Evolutionary conservation across 192 early-diverging fungal species (phyloP).

Genomic region (Gryganskiella cystojenkinii): DNA sequence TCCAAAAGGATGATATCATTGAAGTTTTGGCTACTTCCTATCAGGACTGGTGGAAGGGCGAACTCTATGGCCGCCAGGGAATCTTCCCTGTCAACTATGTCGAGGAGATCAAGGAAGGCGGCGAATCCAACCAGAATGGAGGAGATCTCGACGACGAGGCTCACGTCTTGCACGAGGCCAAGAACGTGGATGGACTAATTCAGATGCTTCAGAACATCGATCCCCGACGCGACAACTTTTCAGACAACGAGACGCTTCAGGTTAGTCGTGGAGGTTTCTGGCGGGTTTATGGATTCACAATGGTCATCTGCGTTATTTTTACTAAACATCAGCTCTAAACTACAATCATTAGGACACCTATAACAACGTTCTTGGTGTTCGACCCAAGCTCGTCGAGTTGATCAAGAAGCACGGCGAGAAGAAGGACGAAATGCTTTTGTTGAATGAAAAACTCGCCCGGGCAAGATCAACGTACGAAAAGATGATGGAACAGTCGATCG

Average conservation of each 20-base stretch:
- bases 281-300: background rate
- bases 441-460: conserved; percentile 79
- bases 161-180: conserved; percentile 73
- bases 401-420: conserved; percentile 86
- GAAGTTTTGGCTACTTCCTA: conserved; percentile 93
- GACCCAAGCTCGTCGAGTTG: conserved; percentile 88
- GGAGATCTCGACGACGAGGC: conserved; percentile 72
- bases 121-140: conserved; percentile 59
- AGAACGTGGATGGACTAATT: conserved; percentile 83
- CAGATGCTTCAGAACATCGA: conserved; percentile 80
- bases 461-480: conserved; percentile 80
- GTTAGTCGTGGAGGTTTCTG: conserved; percentile 18
- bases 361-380: conserved; percentile 78
- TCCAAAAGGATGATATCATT: conserved; percentile 89
- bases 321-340: background rate
- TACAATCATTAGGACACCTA: conserved; percentile 67
- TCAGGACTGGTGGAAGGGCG: conserved; percentile 99
- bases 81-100: conserved; percentile 99
- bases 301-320: background rate
- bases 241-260: conserved; percentile 91
- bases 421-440: conserved; percentile 80
- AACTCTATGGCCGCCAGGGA: conserved; percentile 85
- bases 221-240: conserved; percentile 83
- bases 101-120: conserved; percentile 74
- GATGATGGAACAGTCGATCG: conserved; percentile 74